phyloP scores from a whole-genome alignment of 352 stramenopile species.

The Globisporangium radiosum region DNA sequence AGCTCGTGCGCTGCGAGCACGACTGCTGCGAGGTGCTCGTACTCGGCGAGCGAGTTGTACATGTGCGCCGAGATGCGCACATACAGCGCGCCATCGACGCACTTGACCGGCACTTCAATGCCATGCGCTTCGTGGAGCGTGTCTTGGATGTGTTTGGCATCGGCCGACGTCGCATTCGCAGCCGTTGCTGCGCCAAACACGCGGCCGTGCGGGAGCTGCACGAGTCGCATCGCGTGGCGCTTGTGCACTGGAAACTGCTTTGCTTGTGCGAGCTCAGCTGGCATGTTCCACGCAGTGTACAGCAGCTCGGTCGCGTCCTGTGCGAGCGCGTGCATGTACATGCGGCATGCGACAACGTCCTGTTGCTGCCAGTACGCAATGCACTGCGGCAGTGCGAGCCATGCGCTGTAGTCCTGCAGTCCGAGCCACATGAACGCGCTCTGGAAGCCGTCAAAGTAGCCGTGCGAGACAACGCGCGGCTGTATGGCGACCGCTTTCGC shows the following conservation, averaged over 20 bases:
- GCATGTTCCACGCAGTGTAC: conserved; percentile 49
- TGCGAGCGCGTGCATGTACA: conserved; percentile 58
- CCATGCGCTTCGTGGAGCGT: conserved; percentile 62
- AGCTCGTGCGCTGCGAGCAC: conserved; percentile 5
- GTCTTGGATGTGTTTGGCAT: conserved; percentile 91
- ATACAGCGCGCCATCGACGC: conserved; percentile 80
- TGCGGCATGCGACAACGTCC: conserved; percentile 29
- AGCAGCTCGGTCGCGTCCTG: conserved; percentile 57
- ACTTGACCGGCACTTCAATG: conserved; percentile 94
- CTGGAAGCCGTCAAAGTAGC: conserved; percentile 83
- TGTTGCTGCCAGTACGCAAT: conserved; percentile 80
- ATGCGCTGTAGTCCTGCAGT: conserved; percentile 87
- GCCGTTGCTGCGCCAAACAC: conserved; percentile 43
- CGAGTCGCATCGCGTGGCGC: conserved; percentile 67
- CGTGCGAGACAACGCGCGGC: conserved; percentile 90
- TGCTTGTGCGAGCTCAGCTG: conserved; percentile 26
- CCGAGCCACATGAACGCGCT: conserved; percentile 92
- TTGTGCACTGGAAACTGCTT: conserved; percentile 45
- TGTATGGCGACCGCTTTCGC: conserved; percentile 19
- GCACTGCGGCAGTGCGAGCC: conserved; percentile 79
- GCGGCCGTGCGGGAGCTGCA: conserved; percentile 42
- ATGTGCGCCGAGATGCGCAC: conserved; percentile 89
- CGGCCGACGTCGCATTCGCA: conserved; percentile 52
- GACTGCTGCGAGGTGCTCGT: conserved; percentile 44
- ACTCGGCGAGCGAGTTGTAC: conserved; percentile 89